Evolutionary conservation across 129 eudicot species (phyloP), one percentile per base, ranked within the genome.

Genomic region (Calendula officinalis): DNA sequence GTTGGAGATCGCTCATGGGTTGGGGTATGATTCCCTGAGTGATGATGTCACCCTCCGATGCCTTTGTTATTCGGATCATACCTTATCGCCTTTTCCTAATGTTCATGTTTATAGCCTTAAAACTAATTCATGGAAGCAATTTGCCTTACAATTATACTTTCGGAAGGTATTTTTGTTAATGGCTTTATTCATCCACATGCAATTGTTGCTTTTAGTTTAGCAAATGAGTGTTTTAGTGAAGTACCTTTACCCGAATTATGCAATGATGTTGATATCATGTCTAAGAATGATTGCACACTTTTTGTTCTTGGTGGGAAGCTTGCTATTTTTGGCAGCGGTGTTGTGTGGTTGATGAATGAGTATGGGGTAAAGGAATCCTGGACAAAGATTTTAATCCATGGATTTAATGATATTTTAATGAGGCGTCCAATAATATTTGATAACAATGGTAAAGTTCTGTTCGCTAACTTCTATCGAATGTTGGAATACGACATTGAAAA

Each of bases 141-240:
- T 22, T 55, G 12, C 45, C 77, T 0, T n/a, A n/a, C n/a, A n/a
- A n/a, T n/a, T n/a, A n/a, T n/a, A n/a, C n/a, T n/a, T n/a, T n/a
- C n/a, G n/a, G n/a, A n/a, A n/a, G 94, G 89, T 68, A 80, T 71
- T 17, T 71, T 64, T 17, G 75, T 77, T 36, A 78, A 75, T 64
- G 96, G 94, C 6, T 46, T 58, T 55, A 46, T 85, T 41, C 89
- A 83, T 70, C 82, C 38, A 6, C 69, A 64, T 8, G 69, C 75
- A 15, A 75, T 82, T 40, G 77, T 59, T 27, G 84, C 82, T 5
- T 88, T 88, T 74, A 63, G 74, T 73, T 32, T 88, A 62, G 59
- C 61, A 0, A 42, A 70, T 45, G 96, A 88, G 64, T 64, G 5
- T 10, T 88, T 84, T 30, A 17, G 11, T 3, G 76, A 80, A 7